Conservation (phyloP, 352 stramenopile genomes). For the Pythium myriotylum region DNA sequence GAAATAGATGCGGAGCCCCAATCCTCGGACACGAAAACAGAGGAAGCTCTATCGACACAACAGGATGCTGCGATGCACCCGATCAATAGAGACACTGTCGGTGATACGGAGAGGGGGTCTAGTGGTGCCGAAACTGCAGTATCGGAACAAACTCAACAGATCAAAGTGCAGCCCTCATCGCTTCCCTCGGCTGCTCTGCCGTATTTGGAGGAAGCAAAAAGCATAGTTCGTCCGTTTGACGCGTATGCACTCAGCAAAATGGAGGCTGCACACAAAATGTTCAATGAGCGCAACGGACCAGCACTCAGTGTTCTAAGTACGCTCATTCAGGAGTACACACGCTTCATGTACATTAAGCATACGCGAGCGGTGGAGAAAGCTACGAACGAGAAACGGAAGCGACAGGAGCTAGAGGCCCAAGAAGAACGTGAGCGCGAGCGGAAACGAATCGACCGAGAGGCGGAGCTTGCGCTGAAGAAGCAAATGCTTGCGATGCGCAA, state of each 20-base stretch:
- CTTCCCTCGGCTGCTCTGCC: slow-evolving; percentile 16
- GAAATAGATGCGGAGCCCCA: too few species aligned
- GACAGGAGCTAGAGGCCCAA: slow-evolving; percentile 63
- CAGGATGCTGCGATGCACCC: too few species aligned
- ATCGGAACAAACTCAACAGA: background rate
- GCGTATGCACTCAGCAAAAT: slow-evolving; percentile 71
- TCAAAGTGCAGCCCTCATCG: background rate
- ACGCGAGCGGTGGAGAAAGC: slow-evolving; percentile 73
- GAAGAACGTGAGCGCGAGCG: slow-evolving; percentile 60
- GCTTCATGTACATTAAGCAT: slow-evolving; percentile 85
- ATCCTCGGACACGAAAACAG: too few species aligned
- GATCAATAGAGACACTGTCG: too few species aligned
- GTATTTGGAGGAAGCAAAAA: slow-evolving; percentile 69
- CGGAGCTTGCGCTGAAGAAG: slow-evolving; percentile 69
- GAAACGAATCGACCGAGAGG: slow-evolving; percentile 68
- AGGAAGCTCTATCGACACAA: too few species aligned
- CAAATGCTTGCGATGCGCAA: slow-evolving; percentile 84
- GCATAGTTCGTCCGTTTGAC: slow-evolving; percentile 65
- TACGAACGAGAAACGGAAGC: slow-evolving; percentile 67
- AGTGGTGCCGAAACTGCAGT: too few species aligned
- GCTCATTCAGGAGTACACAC: slow-evolving; percentile 84
- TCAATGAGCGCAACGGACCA: slow-evolving; percentile 57
- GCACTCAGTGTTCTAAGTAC: slow-evolving; percentile 66
- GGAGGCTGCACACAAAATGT: slow-evolving; percentile 60
- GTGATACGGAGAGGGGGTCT: too few species aligned